Evolutionary conservation across 179 eudicot species (phyloP), one percentile per base, ranked within the genome.

Genomic region (Drosera spatulata): DNA sequence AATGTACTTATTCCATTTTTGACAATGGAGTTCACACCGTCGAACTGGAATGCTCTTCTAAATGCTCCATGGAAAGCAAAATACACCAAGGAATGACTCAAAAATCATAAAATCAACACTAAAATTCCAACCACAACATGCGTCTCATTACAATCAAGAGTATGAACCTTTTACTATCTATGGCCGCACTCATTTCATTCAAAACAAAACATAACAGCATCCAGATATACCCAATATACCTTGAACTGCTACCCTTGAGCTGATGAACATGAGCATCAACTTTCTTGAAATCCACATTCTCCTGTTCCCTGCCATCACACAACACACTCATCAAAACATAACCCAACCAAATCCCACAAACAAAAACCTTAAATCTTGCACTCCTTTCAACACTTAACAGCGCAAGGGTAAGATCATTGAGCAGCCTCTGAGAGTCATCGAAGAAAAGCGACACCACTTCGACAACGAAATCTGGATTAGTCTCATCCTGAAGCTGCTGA

Each of bases 381-480:
- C 33, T 22, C 33, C 33, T 22, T 22, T 22, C 33, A 22, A 22
- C 33, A 22, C 33, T 22, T 68, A 13, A 73, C 77, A 73, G 56
- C 60, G 73, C 50, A 53, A 55, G 53, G 60, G 69, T 14, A 11
- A 73, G 73, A 73, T 74, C 78, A 55, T 50, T 65, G 39, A 74
- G 64, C n/a, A 74, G 51, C 55, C 78, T 69, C 59, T 74, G 66
- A 54, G 78, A 59, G 33, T 70, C 78, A 14, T 70, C 74, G 60
- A 70, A 74, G 63, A 74, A 74, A 22, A 74, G 65, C 15, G 71
- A 66, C 12, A 74, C 67, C 2, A 74, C 78, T 74, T 74, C 74
- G 64, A 63, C 50, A 39, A 74, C 74, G 52, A 74, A 74, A 9
- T 71, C 71, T 22, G 74, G 78, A 56, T 66, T 74, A 63, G 63